Percentiles rank a stretch among this genome's conserved stretches.
Conservation (phyloP, 164 flowering plant species). For the Nelumbo lutea region DNA sequence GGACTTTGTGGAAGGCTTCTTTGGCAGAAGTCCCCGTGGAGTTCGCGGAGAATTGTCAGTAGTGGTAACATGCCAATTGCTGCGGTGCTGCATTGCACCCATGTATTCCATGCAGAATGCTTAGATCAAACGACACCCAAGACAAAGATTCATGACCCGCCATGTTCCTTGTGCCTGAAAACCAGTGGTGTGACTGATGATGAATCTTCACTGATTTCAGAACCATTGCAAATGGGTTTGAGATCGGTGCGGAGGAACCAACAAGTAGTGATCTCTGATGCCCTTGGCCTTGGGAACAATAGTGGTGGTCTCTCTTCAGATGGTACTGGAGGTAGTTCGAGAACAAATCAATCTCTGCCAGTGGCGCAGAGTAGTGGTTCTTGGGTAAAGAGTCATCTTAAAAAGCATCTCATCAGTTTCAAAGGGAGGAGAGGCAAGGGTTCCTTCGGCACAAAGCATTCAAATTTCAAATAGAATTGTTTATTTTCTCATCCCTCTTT, state of each 20-base stretch:
- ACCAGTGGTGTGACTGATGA: conserved; percentile 10
- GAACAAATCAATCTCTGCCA: conserved; percentile 19
- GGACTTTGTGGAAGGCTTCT: conserved; percentile 37
- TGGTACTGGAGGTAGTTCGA: conserved; percentile 12
- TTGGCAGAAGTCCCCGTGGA: conserved; percentile 45
- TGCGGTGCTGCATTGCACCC: conserved; percentile 45
- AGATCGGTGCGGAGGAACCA: conserved; percentile 26
- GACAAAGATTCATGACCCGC: conserved; percentile 39
- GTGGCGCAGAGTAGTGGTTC: conserved; percentile 12
- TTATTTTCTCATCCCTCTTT: no score
- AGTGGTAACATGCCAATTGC: conserved; percentile 44
- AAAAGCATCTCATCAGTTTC: conserved; percentile 29
- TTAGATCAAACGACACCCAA: conserved; percentile 46
- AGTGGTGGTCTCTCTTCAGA: conserved; percentile 12
- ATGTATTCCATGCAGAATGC: conserved; percentile 54
- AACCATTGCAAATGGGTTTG: conserved; percentile 35
- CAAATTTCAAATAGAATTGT: no score
- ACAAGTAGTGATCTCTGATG: conserved; percentile 20
- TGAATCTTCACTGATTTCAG: conserved; percentile 25
- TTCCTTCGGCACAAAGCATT: conserved; percentile 16
- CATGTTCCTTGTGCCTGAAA: conserved; percentile 44
- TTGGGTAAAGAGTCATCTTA: conserved; percentile 28
- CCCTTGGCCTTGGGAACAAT: conserved; percentile 7
- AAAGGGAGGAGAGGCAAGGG: conserved; percentile 26
- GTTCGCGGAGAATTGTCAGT: conserved; percentile 38